phyloP scores from a whole-genome alignment of 345 rosid genomes.

The Eucalyptus polyanthemos region DNA sequence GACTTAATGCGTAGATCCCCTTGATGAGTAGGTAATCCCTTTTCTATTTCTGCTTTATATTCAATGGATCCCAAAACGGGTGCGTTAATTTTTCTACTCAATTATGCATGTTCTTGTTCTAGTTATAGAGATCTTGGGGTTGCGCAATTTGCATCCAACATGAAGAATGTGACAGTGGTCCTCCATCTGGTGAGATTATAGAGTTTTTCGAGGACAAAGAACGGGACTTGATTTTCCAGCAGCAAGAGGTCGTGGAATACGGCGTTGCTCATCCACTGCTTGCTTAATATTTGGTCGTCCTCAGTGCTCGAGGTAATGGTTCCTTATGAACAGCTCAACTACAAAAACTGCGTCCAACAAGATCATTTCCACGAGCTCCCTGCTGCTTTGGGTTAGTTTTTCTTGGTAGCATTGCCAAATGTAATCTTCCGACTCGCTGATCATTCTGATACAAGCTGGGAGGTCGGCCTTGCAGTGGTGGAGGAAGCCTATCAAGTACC shows the following conservation, averaged over 20 bases:
- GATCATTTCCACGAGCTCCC: conserved; percentile 12
- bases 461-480: conserved; percentile 1
- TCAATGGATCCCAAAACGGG: too few relatives aligned
- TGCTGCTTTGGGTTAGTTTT: not conserved
- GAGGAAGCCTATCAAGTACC: conserved; percentile 8
- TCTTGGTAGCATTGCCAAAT: conserved; percentile 12
- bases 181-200: not conserved
- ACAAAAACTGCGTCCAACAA: conserved; percentile 13
- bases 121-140: too few relatives aligned
- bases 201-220: not conserved
- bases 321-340: conserved; percentile 15
- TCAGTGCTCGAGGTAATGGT: not conserved
- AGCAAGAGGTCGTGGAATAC: not conserved
- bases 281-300: not conserved
- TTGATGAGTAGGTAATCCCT: too few relatives aligned
- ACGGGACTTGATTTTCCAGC: not conserved
- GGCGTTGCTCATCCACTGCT: not conserved
- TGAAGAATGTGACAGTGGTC: not conserved
- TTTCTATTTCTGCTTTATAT: too few relatives aligned
- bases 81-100: too few relatives aligned
- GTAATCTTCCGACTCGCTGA: not conserved
- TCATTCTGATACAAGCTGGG: not conserved
- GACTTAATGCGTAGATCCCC: too few relatives aligned
- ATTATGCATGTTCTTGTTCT: too few relatives aligned
- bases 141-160: too few relatives aligned